These are phyloP conservation scores for Calamus simplicifolius DNA, from an alignment of 176 grass and related monocot genomes.

Conservation along the genomic window DNA sequence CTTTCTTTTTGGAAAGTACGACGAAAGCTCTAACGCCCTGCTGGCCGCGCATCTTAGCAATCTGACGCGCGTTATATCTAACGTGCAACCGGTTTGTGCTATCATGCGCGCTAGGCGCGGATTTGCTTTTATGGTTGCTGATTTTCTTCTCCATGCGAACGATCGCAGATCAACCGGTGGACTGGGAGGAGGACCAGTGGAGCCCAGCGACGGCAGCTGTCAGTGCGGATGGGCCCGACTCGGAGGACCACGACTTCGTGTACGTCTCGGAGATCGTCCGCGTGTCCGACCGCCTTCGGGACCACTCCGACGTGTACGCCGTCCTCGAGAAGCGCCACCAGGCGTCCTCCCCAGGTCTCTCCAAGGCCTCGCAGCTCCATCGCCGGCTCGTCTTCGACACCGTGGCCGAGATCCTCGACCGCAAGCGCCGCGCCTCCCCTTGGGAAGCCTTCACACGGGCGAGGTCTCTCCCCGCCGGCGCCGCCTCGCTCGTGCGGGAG, in stretches of 20 bases:
- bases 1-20: too few species aligned
- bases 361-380: constrained; percentile 1
- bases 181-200: not conserved
- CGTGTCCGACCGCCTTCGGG: not conserved
- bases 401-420: constrained; percentile 14
- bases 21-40: too few species aligned
- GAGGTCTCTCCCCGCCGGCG: not conserved
- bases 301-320: constrained; percentile 3
- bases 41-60: too few species aligned
- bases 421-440: constrained; percentile 5
- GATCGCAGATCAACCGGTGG: not conserved
- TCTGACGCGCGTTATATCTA: too few species aligned
- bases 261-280: constrained; percentile 20
- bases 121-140: not conserved
- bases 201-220: not conserved
- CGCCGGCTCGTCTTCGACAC: constrained; percentile 17
- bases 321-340: constrained; percentile 8
- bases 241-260: constrained; percentile 6
- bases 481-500: not conserved
- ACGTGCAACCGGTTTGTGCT: too few species aligned
- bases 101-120: too few species aligned
- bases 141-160: not conserved
- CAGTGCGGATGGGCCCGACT: not conserved
- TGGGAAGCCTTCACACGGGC: constrained; percentile 11
- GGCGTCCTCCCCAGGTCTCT: not conserved